These are phyloP conservation scores for Emericellopsis terricola DNA, from an alignment of 495 filamentous ascomycete species.

Conservation along the genomic window DNA sequence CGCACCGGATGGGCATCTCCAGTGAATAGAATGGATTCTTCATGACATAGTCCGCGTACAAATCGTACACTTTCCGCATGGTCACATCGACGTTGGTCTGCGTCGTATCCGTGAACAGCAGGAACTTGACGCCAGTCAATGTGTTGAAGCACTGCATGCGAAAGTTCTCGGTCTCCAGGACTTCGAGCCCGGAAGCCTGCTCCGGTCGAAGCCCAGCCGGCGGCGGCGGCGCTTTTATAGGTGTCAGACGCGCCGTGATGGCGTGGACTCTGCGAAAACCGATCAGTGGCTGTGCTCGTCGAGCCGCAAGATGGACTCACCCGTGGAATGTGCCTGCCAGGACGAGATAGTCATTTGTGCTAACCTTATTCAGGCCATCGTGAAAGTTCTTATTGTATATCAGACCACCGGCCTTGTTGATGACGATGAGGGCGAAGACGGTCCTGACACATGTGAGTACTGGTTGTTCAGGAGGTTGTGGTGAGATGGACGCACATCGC, in stretches of 20 bases:
- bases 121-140: slow-evolving; percentile 82
- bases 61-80: slow-evolving; percentile 71
- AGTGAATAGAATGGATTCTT: slow-evolving; percentile 98
- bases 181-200: slow-evolving; percentile 59
- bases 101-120: slow-evolving; percentile 84
- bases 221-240: slow-evolving; percentile 20
- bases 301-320: slow-evolving; percentile 19
- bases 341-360: slow-evolving; percentile 86
- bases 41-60: slow-evolving; percentile 96
- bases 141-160: slow-evolving; percentile 91
- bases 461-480: too few relatives aligned
- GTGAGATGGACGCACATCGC: too few relatives aligned
- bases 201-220: slow-evolving; percentile 26
- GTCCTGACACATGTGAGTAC: too few relatives aligned
- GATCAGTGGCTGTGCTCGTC: slow-evolving; percentile 2
- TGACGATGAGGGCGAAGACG: slow-evolving; percentile 84
- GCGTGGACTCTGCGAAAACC: slow-evolving; percentile 52
- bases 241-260: slow-evolving; percentile 67
- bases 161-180: slow-evolving; percentile 81
- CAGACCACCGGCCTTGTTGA: slow-evolving; percentile 94
- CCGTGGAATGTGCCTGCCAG: slow-evolving; percentile 98
- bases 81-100: slow-evolving; percentile 75
- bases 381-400: slow-evolving; percentile 92
- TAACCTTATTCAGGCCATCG: slow-evolving; percentile 64
- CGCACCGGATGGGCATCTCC: slow-evolving; percentile 93